These are phyloP conservation scores for Lachancea sp. DNA, from an alignment of 805 yeast species.

Conservation along the genomic window DNA sequence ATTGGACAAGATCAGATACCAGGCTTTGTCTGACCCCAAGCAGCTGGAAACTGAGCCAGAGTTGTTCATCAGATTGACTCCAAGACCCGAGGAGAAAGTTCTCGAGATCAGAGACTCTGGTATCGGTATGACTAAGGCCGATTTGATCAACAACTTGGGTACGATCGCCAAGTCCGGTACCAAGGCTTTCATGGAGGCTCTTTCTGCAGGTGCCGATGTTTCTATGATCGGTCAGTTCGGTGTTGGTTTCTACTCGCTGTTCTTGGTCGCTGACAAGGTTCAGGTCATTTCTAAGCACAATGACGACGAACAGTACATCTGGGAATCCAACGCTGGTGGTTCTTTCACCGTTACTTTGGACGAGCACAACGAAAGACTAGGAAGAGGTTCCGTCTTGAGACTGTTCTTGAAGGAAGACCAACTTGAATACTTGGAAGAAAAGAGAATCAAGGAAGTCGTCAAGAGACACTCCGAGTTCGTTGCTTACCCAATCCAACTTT, in stretches of 20 bases:
- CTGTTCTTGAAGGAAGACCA: conserved; percentile 98
- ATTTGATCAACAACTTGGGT: conserved; percentile 97
- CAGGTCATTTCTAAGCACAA: conserved; percentile 98
- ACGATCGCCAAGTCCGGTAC: conserved; percentile 99
- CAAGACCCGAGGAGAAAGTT: conserved; percentile 88
- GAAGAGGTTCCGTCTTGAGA: conserved; percentile 94
- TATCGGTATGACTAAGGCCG: conserved; percentile 99
- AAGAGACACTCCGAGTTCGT: conserved; percentile 99
- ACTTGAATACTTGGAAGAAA: conserved; percentile 97
- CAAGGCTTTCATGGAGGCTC: conserved; percentile 98
- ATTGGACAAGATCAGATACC: conserved; percentile 95
- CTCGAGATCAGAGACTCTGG: conserved; percentile 98
- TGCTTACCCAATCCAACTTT: conserved; percentile 96
- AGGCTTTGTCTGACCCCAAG: conserved; percentile 87
- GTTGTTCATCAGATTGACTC: conserved; percentile 94
- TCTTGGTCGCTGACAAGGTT: conserved; percentile 97
- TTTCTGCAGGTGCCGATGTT: conserved; percentile 98
- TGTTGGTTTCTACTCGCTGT: conserved; percentile 99
- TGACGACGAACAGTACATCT: conserved; percentile 98
- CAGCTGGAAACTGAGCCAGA: conserved; percentile 93
- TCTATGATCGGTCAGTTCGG: conserved; percentile 99
- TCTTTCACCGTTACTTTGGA: conserved; percentile 94
- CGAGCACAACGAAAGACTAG: conserved; percentile 73
- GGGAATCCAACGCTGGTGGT: conserved; percentile 99
- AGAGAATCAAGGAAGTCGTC: conserved; percentile 98